A percentile compares a stretch with the other conserved stretches of the same genome.
phyloP scores from a whole-genome alignment of 2,329 filamentous ascomycete genomes.

The Alternaria atra region DNA sequence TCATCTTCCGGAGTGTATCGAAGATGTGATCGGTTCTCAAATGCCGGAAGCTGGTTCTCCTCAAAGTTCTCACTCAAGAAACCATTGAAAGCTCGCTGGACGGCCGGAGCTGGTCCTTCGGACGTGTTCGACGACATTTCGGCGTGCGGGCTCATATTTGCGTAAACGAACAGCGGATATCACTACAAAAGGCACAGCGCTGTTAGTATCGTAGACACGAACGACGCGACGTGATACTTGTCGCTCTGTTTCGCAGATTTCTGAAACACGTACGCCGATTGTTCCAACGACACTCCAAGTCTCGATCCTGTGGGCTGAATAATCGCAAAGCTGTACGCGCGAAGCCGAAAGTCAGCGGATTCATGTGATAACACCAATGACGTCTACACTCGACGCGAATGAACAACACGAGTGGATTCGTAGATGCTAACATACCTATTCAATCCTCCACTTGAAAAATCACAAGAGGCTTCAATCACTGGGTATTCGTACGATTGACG shows the following conservation, averaged over 20 bases:
- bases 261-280: slow-evolving; percentile 10
- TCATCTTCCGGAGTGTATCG: slow-evolving; percentile 66
- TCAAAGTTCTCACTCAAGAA: slow-evolving; percentile 39
- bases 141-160: slow-evolving; percentile 48
- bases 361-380: slow-evolving; percentile 25
- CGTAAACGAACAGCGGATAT: not conserved
- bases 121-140: slow-evolving; percentile 32
- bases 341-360: slow-evolving; percentile 13
- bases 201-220: slow-evolving; percentile 7
- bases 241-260: not conserved
- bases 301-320: not conserved
- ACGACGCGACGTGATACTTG: not conserved
- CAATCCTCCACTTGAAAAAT: slow-evolving; percentile 1
- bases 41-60: slow-evolving; percentile 37
- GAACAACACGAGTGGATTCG: slow-evolving; percentile 1
- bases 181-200: not conserved
- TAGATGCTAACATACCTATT: slow-evolving; percentile 4
- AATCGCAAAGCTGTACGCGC: not conserved
- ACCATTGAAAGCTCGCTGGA: slow-evolving; percentile 40
- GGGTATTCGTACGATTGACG: slow-evolving; percentile 4
- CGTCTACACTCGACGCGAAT: slow-evolving; percentile 29
- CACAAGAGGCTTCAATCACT: not conserved
- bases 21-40: slow-evolving; percentile 57
- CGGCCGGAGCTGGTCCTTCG: slow-evolving; percentile 28
- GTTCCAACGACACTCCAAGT: slow-evolving; percentile 11